Evolutionary conservation across 176 grass and related monocot species (phyloP), one percentile per base, ranked within the genome.

Genomic region (Musa schizocarpa): DNA sequence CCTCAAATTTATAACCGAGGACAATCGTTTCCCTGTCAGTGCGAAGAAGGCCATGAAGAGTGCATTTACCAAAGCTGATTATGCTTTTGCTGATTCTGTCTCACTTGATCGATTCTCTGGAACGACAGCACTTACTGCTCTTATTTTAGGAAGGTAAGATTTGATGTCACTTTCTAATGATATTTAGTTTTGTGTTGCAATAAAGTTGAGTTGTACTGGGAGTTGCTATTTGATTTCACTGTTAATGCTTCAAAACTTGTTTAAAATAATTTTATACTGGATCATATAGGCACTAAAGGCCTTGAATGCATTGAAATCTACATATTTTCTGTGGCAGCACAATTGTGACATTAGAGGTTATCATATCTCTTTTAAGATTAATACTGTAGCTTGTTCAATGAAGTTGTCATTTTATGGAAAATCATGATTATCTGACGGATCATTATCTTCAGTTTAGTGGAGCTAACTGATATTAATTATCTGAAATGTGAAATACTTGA

Each of bases 1-100:
- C 71, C 89, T 96, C n/a, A 88, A 86, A 79, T 90, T 90, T 76
- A 92, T 96, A 66, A 85, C 86, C 14, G 93, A 92, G 80, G 93
- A 96, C 71, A 78, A 55, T 25, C 79, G 90, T 86, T 96, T 96
- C 66, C 93, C 87, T 26, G 80, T n/a, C 69, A 80, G 81, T 70
- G 80, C 88, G 55, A 78, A 92, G 79, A 86, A 77, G 63, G 90
- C 87, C 34, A 77, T 90, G 71, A 90, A 14, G 78, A 87, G 83
- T 55, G 90, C 93, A 13, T 96, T 96, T 81, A 27, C 87, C 57
- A 90, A 83, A 78, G 83, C 85, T 71, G 93, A 96, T 81, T 76
- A 96, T 11, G 85, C 82, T 49, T 82, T 96, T 79, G 87, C 83
- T 9, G 93, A 96, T 90, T 96, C 93, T 72, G 56, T 43, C 29